Base-by-base conservation (phyloP, 768 basidiomycete genomes). In the Lactarius trivialis region DNA sequence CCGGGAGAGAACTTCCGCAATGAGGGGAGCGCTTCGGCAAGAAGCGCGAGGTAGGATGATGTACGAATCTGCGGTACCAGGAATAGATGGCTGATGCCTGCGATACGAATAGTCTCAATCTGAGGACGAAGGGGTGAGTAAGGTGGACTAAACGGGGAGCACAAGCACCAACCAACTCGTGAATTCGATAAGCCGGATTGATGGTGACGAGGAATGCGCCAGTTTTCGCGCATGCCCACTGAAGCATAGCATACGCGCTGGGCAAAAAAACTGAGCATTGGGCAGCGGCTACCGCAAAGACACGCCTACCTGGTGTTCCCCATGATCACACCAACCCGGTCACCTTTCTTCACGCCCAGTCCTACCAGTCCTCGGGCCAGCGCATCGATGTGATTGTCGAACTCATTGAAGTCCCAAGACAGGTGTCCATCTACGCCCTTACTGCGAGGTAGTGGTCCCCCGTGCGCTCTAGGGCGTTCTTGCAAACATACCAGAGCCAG, bases 141-240 rank as follows among this genome's bases (percentile, higher is more conserved):
- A 6, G n/a, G 11, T 28, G 45, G 17, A 19, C 51, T 17, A 3
- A 43, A 28, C 19, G n/a, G 34, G 14, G 50, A 17, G 56, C 8
- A 12, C n/a, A 17, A n/a, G n/a, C 17, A 75, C 81, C 56, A 62
- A 89, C 89, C 55, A 93, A 77, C 70, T 93, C 91, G 36, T 79
- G 77, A 7, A 84, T 66, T 30, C 85, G 82, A 70, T 90, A 92
- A 0, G 90, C 88, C 3, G 91, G 91, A 67, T 93, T 93, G 51
- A 93, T 77, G 8, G 91, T 91, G 24, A 89, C 89, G 37, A 92
- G 73, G 58, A 92, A 84, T 14, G 88, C 90, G n/a, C 91, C 91
- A 61, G 91, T 79, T 55, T 82, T 83, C n/a, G 89, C 88, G 61
- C 87, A 89, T 3, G 91, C 91, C 91, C 89, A 92, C 68, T 93